A percentile compares a stretch with the other conserved stretches of the same genome.
phyloP scores from a whole-genome alignment of 1,284 basidiomycete genomes.

The Sporisorium sorghi region DNA sequence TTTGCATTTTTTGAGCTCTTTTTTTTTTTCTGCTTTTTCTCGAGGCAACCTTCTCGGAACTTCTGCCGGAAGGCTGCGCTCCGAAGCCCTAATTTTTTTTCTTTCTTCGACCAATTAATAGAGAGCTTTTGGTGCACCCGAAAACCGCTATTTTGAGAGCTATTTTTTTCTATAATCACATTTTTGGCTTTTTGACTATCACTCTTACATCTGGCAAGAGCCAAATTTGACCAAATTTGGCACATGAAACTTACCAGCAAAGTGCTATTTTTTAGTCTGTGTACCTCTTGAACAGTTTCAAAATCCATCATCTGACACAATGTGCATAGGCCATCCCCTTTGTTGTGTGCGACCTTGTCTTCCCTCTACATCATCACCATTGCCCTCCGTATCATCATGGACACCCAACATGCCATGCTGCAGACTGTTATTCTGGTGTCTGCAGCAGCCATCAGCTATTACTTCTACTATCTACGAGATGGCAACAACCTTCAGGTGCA shows the following conservation, averaged over 20 bases:
- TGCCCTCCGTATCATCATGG: neutral
- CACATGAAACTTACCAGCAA: neutral
- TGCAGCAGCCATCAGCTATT: neutral
- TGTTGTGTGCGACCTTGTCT: neutral
- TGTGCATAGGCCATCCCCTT: neutral
- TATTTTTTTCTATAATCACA: neutral
- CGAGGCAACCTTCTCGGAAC: conserved; percentile 19
- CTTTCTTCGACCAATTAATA: conserved; percentile 4
- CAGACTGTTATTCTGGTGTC: neutral
- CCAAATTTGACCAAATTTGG: neutral
- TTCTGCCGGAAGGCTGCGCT: conserved; percentile 35
- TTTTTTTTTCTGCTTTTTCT: neutral
- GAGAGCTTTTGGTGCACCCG: neutral
- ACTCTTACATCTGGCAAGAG: neutral
- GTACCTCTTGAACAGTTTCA: neutral
- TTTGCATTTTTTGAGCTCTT: neutral
- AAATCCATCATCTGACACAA: neutral
- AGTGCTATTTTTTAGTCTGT: neutral
- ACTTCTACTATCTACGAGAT: neutral
- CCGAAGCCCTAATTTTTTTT: conserved; percentile 20
- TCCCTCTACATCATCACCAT: neutral
- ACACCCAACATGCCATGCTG: neutral
- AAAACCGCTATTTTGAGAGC: neutral
- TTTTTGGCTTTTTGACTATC: neutral
- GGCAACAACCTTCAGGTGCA: neutral